Percentiles rank a stretch among this genome's conserved stretches.
phyloP scores from a whole-genome alignment of 352 stramenopile species.

The Phytopythium cucurbitacearum region DNA sequence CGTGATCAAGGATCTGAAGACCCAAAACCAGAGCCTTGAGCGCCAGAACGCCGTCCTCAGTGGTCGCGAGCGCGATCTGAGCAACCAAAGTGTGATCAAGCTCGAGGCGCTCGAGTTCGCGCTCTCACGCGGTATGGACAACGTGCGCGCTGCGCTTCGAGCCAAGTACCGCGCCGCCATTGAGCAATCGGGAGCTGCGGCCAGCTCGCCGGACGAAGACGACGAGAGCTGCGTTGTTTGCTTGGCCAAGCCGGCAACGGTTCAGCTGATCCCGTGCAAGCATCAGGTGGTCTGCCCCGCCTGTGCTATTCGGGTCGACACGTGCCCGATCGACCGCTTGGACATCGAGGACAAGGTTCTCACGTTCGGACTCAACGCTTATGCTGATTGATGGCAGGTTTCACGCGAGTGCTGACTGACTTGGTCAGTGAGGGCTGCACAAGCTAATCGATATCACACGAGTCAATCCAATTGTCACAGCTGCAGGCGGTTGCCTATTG shows the following conservation, averaged over 20 bases:
- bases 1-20: constrained; percentile 15
- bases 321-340: constrained; percentile 57
- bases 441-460: no score
- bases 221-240: constrained; percentile 51
- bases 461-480: no score
- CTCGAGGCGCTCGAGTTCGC: constrained; percentile 39
- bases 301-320: constrained; percentile 43
- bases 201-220: constrained; percentile 1
- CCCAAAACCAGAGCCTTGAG: constrained; percentile 19
- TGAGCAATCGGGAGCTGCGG: constrained; percentile 3
- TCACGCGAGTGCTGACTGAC: no score
- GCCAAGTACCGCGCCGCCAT: constrained; percentile 23
- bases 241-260: constrained; percentile 32
- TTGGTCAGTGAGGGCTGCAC: no score
- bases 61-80: constrained; percentile 17
- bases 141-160: constrained; percentile 22
- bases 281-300: constrained; percentile 58
- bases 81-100: constrained; percentile 23
- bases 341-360: constrained; percentile 60
- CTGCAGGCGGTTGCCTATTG: no score
- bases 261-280: constrained; percentile 51
- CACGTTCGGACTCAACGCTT: constrained; percentile 53
- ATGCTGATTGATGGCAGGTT: constrained; percentile 4
- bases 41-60: constrained; percentile 14
- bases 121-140: constrained; percentile 19